These are phyloP conservation scores for Coemansia sp. DNA, from an alignment of 192 early-diverging fungal species.

Conservation along the genomic window DNA sequence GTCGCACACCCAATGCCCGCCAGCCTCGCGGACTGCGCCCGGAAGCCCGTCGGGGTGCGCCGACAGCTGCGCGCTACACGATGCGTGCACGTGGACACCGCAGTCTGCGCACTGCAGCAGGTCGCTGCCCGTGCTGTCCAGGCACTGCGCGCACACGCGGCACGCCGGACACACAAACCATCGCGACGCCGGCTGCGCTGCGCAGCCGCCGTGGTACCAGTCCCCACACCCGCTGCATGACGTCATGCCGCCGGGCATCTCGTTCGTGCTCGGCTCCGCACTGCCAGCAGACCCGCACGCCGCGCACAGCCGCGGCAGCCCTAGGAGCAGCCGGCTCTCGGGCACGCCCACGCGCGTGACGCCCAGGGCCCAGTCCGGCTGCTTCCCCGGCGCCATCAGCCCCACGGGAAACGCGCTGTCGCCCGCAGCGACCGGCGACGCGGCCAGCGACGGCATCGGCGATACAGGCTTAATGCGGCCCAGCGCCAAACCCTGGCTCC, in stretches of 20 bases:
- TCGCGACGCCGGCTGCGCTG: neutral
- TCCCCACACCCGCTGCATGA: conserved; percentile 53
- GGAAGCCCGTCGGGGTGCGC: conserved; percentile 7
- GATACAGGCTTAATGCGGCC: neutral
- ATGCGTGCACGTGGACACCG: conserved; percentile 20
- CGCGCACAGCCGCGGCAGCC: conserved; percentile 15
- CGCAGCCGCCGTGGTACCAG: conserved; percentile 52
- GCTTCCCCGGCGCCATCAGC: no score
- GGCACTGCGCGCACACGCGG: conserved; percentile 31
- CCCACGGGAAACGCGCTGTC: neutral
- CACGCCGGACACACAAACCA: conserved; percentile 36
- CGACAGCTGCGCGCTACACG: conserved; percentile 32
- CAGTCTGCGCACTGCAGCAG: conserved; percentile 41
- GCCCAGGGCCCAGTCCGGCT: neutral
- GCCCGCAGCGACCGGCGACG: neutral
- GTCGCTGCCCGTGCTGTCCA: conserved; percentile 1
- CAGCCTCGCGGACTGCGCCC: conserved; percentile 10
- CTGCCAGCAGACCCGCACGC: conserved; percentile 29
- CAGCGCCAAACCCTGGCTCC: neutral
- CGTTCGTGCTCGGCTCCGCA: no score
- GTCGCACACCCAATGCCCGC: conserved; percentile 46
- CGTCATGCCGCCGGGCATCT: conserved; percentile 8
- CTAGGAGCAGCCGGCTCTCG: neutral
- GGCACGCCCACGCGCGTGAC: neutral
- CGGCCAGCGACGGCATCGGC: neutral